These are phyloP conservation scores for Solanum peruvianum DNA, from an alignment of 257 asterid genomes.

Conservation along the genomic window DNA sequence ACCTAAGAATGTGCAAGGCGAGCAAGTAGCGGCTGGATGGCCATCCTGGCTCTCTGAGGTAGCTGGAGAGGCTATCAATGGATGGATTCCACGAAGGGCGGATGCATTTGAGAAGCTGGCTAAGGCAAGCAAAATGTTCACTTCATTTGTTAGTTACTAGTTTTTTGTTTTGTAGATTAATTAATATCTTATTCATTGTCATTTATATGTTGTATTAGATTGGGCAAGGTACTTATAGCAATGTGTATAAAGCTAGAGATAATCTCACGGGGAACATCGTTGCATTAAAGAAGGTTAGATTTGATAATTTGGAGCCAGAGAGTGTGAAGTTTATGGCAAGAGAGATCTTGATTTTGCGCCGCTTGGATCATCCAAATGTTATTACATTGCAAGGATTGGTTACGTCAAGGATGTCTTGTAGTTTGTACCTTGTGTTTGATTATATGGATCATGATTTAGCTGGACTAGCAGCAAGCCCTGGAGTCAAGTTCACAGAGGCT, in stretches of 20 bases:
- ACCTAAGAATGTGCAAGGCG: conserved; percentile 69
- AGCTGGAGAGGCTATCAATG: conserved; percentile 83
- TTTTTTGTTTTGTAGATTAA: neutral
- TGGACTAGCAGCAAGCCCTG: conserved; percentile 76
- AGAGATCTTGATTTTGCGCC: conserved; percentile 77
- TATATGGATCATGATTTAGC: conserved; percentile 87
- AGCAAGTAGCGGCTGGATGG: conserved; percentile 96
- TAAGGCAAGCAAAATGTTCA: conserved; percentile 35
- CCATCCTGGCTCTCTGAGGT: conserved; percentile 84
- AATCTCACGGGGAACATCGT: conserved; percentile 49
- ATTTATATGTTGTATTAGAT: conserved; percentile 30
- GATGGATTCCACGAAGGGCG: conserved; percentile 85
- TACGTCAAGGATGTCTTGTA: conserved; percentile 85
- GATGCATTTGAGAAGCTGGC: conserved; percentile 77
- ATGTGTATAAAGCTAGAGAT: conserved; percentile 86
- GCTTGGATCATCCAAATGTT: conserved; percentile 88
- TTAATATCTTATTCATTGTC: conserved; percentile 5
- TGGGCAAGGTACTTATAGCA: conserved; percentile 87
- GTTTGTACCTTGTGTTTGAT: conserved; percentile 74
- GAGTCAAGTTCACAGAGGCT: conserved; percentile 65
- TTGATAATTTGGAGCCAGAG: conserved; percentile 86
- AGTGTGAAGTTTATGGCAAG: conserved; percentile 89
- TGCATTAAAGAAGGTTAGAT: conserved; percentile 79
- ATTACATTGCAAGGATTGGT: conserved; percentile 69
- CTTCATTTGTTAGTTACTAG: neutral